A percentile compares a stretch with the other conserved stretches of the same genome.
Evolutionary conservation across 495 filamentous ascomycete genomes (phyloP).

Genomic region (Penicillium psychrofluorescens): DNA sequence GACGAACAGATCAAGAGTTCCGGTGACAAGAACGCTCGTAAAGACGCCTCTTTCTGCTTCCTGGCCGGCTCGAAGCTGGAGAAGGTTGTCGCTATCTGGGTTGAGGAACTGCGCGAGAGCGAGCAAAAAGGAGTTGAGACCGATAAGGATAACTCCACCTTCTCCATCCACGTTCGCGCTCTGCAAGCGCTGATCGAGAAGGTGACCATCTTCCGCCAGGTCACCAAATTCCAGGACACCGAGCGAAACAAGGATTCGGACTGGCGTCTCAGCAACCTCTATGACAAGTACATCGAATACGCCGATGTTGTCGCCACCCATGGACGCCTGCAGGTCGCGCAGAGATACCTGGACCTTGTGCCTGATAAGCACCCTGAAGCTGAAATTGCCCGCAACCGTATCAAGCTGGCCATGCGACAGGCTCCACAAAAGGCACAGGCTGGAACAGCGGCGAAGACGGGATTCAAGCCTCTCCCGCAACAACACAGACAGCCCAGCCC

Average conservation of each 20-base stretch:
- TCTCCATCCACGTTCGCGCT: constrained; percentile 84
- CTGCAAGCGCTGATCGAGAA: constrained; percentile 96
- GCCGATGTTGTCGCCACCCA: constrained; percentile 90
- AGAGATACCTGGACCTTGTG: constrained; percentile 85
- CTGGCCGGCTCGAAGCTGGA: constrained; percentile 92
- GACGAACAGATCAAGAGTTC: constrained; percentile 54
- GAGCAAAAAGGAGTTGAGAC: constrained; percentile 69
- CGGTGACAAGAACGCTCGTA: constrained; percentile 51
- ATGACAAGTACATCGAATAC: constrained; percentile 95
- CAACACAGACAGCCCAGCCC: constrained; percentile 33
- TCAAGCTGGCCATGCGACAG: constrained; percentile 79
- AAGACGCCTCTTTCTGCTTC: constrained; percentile 94
- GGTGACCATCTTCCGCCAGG: constrained; percentile 92
- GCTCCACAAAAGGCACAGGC: constrained; percentile 32
- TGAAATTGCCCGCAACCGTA: constrained; percentile 76
- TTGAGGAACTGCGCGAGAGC: constrained; percentile 73
- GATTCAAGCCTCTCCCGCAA: constrained; percentile 29
- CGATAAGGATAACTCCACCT: constrained; percentile 63
- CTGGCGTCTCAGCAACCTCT: constrained; percentile 85
- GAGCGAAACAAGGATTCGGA: constrained; percentile 60
- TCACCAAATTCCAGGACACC: constrained; percentile 80
- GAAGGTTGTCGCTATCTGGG: constrained; percentile 93
- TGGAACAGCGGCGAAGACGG: constrained; percentile 14
- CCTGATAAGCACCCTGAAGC: constrained; percentile 82
- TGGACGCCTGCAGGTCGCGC: constrained; percentile 76